Evolutionary conservation across 2,329 filamentous ascomycete genomes (phyloP), one percentile per base, ranked within the genome.

Genomic region (Microdochium nivale): DNA sequence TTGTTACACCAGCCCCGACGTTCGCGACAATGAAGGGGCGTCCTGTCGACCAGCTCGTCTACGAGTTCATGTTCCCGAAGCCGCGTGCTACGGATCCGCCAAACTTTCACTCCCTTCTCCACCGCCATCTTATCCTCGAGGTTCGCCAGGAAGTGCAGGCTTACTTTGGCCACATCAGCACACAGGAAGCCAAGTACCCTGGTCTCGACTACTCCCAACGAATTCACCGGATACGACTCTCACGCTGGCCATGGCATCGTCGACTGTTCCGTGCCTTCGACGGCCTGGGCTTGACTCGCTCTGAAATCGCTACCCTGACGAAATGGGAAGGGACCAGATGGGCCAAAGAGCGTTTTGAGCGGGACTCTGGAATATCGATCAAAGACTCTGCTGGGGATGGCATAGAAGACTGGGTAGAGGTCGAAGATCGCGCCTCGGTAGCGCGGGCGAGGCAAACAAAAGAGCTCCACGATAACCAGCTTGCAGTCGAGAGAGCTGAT

Each of bases 281-380:
- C 67, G 71, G 68, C 25, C 75, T 91, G 24, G 77, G 76, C 44
- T 74, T 91, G 37, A 92, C 87, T 8, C 71, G 80, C 52, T 71
- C 74, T 59, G 87, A 92, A 65, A 88, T 92, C 58, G 76, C 81
- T 51, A 74, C 75, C 48, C 73, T 91, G 63, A 90, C 87, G 53
- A 85, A 87, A 62, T 92, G 87, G 87, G 87, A 91, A 70, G 87
- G 87, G 52, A 91, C 87, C 10, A 83, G 84, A 55, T 91, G 87
- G 87, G 88, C 88, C 55, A 85, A 90, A 63, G 86, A 90, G 63
- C 80, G 87, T 51, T 92, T 84, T 63, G 87, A 92, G 72, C 77
- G 78, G 52, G 87, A 91, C 62, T 85, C 90, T 61, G 83, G 83
- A 32, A 77, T 87, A 53, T 70, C 69, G 27, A 89, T 92, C 55